phyloP scores from a whole-genome alignment of 2,329 filamentous ascomycete genomes.

The Aspergillus pseudoviridinutans region DNA sequence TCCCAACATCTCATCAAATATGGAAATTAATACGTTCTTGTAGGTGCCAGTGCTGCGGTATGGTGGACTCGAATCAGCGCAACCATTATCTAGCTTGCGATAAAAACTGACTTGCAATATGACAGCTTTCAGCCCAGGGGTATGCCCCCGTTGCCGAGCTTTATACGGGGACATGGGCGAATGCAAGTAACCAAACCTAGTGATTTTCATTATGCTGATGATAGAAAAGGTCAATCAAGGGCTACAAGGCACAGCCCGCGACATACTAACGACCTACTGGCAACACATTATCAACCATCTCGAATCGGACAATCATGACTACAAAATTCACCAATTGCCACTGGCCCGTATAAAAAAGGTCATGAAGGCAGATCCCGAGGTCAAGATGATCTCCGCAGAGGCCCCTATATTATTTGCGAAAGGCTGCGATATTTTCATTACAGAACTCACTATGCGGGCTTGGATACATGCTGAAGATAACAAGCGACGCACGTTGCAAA shows the following conservation, averaged over 20 bases:
- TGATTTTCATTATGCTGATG: slow-evolving; percentile 11
- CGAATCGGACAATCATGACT: slow-evolving; percentile 93
- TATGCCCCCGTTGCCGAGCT: slow-evolving; percentile 85
- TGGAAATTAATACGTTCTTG: slow-evolving; percentile 8
- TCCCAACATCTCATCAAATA: background rate
- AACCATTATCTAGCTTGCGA: background rate
- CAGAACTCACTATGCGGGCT: slow-evolving; percentile 96
- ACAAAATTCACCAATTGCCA: slow-evolving; percentile 95
- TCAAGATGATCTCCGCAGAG: slow-evolving; percentile 99
- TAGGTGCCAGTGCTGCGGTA: slow-evolving; percentile 68
- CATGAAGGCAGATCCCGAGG: slow-evolving; percentile 98
- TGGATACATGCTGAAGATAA: slow-evolving; percentile 99
- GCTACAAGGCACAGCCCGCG: slow-evolving; percentile 84
- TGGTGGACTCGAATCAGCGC: slow-evolving; percentile 27
- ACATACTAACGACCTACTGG: slow-evolving; percentile 98
- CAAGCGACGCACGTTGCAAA: slow-evolving; percentile 90
- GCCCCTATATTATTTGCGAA: slow-evolving; percentile 97
- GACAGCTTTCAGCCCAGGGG: slow-evolving; percentile 76
- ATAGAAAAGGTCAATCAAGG: slow-evolving; percentile 81
- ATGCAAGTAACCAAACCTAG: slow-evolving; percentile 55
- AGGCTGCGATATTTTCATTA: slow-evolving; percentile 98
- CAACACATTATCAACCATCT: slow-evolving; percentile 96
- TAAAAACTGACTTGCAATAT: slow-evolving; percentile 10
- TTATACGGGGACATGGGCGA: slow-evolving; percentile 92
- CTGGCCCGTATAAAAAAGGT: slow-evolving; percentile 99